Base-by-base conservation (phyloP, 1,139 yeast species). In the Sugiyamaella neomexicana region DNA sequence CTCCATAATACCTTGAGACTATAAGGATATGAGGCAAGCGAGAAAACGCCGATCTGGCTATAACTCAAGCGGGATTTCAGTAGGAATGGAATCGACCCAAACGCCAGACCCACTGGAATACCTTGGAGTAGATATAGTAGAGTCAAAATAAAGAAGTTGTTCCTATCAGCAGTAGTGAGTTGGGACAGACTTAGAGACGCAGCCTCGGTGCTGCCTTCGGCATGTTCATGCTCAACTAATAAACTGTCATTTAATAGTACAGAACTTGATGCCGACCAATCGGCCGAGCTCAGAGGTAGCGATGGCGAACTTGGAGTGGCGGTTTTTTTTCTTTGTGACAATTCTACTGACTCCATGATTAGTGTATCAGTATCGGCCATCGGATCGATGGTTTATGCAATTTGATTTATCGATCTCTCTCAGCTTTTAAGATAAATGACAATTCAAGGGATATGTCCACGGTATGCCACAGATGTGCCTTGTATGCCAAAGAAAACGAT, bases 21-120 rank as follows among this genome's bases (percentile, higher is more conserved):
- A 71, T 93, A 93, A 1, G 99, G 99, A 67, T 93, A 95, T 4
- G 97, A 84, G 0, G 98, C 97, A 60, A 93, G 75, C 1, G 96
- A 83, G 68, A 95, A 95, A 3, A 91, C 69, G 0, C 98, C 99
- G 9, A 93, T 89, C 64, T 90, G 95, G 1, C 97, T 83, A 67
- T 88, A 93, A n/a, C 90, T 80, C 27, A 91, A 77, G 58, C 84
- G 81, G 9, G 93, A 80, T 69, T 93, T 93, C 56, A 95, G 75
- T 34, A 95, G 75, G 65, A 91, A 93, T 1, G 99, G 99, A n/a
- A 93, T 79, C 1, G 96, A 86, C 2, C 99, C 99, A 74, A 93
- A 90, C 1, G 97, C 96, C 42, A 93, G 72, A 0, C 99, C 99
- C 13, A 91, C 95, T 0, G 99, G 99, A 3, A 93, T 84, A 25